These are phyloP conservation scores for Diaporthe australafricana DNA, from an alignment of 2,329 filamentous ascomycete genomes.

Conservation along the genomic window DNA sequence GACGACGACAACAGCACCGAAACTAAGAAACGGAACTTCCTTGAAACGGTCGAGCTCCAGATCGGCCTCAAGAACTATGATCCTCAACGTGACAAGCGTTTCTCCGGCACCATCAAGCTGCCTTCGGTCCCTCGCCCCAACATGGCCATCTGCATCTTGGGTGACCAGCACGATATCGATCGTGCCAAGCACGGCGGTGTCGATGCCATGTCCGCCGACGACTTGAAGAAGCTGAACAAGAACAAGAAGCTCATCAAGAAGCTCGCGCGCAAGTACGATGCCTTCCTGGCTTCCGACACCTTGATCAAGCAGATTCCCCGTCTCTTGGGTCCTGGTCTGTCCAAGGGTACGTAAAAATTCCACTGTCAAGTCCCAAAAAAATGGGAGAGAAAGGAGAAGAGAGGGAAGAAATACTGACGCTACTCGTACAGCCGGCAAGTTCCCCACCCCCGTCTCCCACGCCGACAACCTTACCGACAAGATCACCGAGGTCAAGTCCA, in stretches of 20 bases:
- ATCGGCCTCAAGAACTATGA: conserved; percentile 80
- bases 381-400: background rate
- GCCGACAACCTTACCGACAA: conserved; percentile 91
- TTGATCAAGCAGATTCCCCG: conserved; percentile 99
- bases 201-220: conserved; percentile 97
- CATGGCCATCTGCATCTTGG: conserved; percentile 85
- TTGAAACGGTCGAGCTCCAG: conserved; percentile 78
- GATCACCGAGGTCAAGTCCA: conserved; percentile 99
- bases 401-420: conserved; percentile 1
- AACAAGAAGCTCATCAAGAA: conserved; percentile 99
- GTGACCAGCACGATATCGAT: conserved; percentile 96
- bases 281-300: conserved; percentile 95
- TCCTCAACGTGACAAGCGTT: conserved; percentile 99
- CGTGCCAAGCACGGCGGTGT: conserved; percentile 99
- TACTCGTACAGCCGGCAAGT: conserved; percentile 85
- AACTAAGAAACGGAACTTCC: conserved; percentile 98
- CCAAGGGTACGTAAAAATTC: conserved; percentile 81
- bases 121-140: conserved; percentile 90
- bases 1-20: conserved; percentile 54
- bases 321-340: conserved; percentile 98
- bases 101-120: conserved; percentile 98
- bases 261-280: conserved; percentile 99
- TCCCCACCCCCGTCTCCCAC: conserved; percentile 98
- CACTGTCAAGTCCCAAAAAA: conserved; percentile 38
- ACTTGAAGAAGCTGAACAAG: conserved; percentile 99